Base-by-base conservation (phyloP, 2,329 filamentous ascomycete species). In the Thyridium curvatum region DNA sequence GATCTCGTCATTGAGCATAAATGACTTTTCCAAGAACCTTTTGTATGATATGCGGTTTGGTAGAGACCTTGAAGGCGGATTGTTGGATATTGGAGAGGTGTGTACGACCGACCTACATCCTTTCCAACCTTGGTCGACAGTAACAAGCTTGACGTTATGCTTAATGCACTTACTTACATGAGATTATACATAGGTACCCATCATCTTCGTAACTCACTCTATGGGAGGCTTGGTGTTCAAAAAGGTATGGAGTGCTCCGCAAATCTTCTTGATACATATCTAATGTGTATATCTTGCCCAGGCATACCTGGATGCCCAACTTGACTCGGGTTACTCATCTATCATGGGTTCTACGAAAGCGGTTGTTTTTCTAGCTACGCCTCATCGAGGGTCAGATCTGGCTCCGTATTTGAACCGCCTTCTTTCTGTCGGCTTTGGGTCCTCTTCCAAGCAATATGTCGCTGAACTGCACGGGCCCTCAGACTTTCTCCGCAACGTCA, bases 191-290 rank as follows among this genome's bases (percentile, higher is more conserved):
- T 30, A 46, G 30, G 46, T 46, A 3, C 52, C 52, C 3, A 43
- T 54, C 13, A 43, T 54, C 3, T 39, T 54, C 8, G 49, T 54
- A 3, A 46, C 43, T 1, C 52, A 54, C 14, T 51, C 47, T 0
- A 52, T 53, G 50, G 52, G 52, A 3, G 52, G 52, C 1, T 37
- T 54, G 1, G 43, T 55, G 6, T 39, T 52, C 13, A 54, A 54
- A 35, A 53, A 48, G 28, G 50, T 43, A 2, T 26, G 21, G 21
- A 26, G 6, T 10, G 21, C 10, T 26, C 10, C 21, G 21, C 6
- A 26, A 26, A 6, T 26, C 21, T 26, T 26, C 21, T 26, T 26
- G 21, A 6, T 10, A 26, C 10, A 26, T 26, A 10, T 26, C 6
- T 26, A 10, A 26, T 10, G 10, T 26, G 10, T 26, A 26, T 10